Percentiles rank a stretch among this genome's conserved stretches.
These are phyloP conservation scores for Logfia minima DNA, from an alignment of 129 eudicot species.

Conservation along the genomic window DNA sequence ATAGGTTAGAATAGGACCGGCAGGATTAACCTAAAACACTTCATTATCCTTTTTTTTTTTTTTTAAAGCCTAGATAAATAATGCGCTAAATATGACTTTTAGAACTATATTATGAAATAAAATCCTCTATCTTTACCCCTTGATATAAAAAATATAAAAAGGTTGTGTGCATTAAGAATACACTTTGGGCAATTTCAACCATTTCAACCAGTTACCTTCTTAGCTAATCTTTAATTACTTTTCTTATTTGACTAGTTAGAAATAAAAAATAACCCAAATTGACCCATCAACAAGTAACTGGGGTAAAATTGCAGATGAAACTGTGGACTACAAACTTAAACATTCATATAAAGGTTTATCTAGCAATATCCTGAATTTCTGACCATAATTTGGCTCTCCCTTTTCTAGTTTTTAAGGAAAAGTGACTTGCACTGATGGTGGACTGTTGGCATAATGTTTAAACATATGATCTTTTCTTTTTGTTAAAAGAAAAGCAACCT, in stretches of 20 bases:
- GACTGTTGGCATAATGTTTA: neutral
- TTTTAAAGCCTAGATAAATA: too few species aligned
- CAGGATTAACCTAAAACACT: constrained; percentile 3
- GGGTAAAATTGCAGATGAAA: neutral
- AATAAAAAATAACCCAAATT: neutral
- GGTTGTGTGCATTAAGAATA: neutral
- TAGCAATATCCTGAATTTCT: too few species aligned
- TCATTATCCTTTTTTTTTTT: neutral
- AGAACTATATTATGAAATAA: neutral
- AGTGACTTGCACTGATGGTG: constrained; percentile 9
- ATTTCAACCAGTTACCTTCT: neutral
- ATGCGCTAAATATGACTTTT: neutral
- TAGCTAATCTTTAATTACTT: neutral
- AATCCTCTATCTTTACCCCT: neutral
- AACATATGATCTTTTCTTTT: neutral
- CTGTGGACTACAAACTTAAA: neutral
- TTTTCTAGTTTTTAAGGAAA: neutral
- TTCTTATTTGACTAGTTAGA: neutral
- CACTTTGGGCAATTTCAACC: neutral
- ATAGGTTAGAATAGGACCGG: neutral
- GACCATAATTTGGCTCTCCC: neutral
- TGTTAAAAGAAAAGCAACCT: neutral
- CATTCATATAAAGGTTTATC: neutral
- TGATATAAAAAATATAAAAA: too few species aligned
- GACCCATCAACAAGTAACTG: neutral